Evolutionary conservation across 208 protist genomes (phyloP), one percentile per base, ranked within the genome.

Genomic region (Acanthamoeba healyi): DNA sequence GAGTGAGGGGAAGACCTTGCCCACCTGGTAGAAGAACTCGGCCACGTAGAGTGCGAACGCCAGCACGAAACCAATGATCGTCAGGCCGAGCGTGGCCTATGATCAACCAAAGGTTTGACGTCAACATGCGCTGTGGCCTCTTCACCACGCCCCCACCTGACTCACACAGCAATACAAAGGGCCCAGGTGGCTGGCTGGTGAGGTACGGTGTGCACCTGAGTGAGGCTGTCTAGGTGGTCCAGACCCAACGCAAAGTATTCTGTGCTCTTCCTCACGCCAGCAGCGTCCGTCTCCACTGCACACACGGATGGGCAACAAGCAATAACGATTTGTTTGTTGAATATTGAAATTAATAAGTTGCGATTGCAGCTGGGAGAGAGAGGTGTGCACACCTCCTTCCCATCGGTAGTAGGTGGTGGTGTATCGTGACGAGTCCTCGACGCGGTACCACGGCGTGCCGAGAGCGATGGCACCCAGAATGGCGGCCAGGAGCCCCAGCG

Each of bases 11-110:
- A 84, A 84, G 2, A 84, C 74, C 32, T 56, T 84, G 74, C 74
- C 74, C 19, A 32, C 42, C 24, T 84, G 74, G 44, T 84, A 84
- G 38, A 56, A 46, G 74, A 84, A 46, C 42, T 84, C 14, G 6
- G 42, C 74, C 22, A 46, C 14, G n/a, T 56, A 56, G n/a, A 84
- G 74, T 1, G 26, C 74, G 15, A 84, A 46, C n/a, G 74, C 74
- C 5, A 29, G 40, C 26, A 84, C 42, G 42, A 84, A 56, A 24
- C 74, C 74, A 22, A 84, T 56, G 74, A 84, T 56, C 14, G 74
- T 84, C 74, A 84, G 36, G 44, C 74, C 74, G 40, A 84, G 74
- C 42, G 74, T 84, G 24, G 74, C 74, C 74, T 84, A 22, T n/a
- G n/a, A n/a, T n/a, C n/a, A n/a, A n/a, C n/a, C 26, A 36, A 22